Conservation (phyloP, 306 rosid genomes). For the Medicago arabica region DNA sequence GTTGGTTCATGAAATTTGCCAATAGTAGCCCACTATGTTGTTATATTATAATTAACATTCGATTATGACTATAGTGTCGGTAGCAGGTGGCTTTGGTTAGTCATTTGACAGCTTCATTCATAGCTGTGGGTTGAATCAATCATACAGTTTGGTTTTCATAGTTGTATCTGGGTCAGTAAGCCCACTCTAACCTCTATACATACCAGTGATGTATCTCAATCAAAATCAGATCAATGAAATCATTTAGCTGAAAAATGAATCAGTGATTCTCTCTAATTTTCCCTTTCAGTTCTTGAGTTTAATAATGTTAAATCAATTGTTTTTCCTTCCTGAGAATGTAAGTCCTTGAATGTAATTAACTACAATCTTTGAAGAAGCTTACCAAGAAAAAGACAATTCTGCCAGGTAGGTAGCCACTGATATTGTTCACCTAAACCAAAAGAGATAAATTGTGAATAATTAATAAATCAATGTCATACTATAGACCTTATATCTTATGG, state of each 20-base stretch:
- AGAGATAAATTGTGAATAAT: slow-evolving; percentile 33
- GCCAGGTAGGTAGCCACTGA: slow-evolving; percentile 98
- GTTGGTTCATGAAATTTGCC: too few species aligned
- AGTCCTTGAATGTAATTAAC: slow-evolving; percentile 29
- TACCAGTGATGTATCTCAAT: background rate
- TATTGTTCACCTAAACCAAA: slow-evolving; percentile 83
- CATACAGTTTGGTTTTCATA: background rate
- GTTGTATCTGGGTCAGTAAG: background rate
- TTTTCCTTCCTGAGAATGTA: slow-evolving; percentile 2
- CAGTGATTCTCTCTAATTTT: background rate
- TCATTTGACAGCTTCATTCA: background rate
- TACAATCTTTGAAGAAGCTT: slow-evolving; percentile 47
- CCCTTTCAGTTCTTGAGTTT: slow-evolving; percentile 7
- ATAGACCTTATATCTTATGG: slow-evolving; percentile 15
- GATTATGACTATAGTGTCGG: too few species aligned
- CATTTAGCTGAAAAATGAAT: background rate
- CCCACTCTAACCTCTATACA: slow-evolving; percentile 9
- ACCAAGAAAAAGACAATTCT: slow-evolving; percentile 97
- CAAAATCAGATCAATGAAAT: background rate
- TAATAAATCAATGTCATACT: slow-evolving; percentile 36
- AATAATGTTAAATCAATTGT: slow-evolving; percentile 15
- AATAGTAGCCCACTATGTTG: too few species aligned
- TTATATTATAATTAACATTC: too few species aligned
- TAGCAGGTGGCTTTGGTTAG: too few species aligned
- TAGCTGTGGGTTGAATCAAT: background rate